Evolutionary conservation across 106 monocot genomes (phyloP), one percentile per base, ranked within the genome.

Genomic region (Dioscorea dumetorum): DNA sequence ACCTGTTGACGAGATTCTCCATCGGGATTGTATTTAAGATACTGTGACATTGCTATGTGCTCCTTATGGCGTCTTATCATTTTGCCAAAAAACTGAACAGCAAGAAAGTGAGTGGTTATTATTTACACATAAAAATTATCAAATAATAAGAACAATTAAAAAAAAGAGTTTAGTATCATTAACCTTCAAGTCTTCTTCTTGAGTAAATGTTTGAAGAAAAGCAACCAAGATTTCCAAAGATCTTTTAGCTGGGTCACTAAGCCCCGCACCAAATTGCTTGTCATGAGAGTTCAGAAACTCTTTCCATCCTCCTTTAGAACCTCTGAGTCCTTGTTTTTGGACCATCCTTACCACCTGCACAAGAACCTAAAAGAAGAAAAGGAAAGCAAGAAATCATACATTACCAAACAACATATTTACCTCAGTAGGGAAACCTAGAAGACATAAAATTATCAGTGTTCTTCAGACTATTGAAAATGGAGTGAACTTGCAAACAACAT

Each of bases 241-340:
- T 61, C 86, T 83, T 70, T 35, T 90, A 5, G 70, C 62, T 14
- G 91, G 91, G 67, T 91, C 84, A 60, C 87, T 77, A 13, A 84
- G 48, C 16, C 63, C 22, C 54, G 54, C 63, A 35, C 91, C 91
- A 34, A 87, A 73, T 34, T 77, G 71, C 53, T 57, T 76, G 65
- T 84, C 84, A 35, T 74, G 34, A 13, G 22, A 17, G 4, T 60
- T 58, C 54, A 91, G 33, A 72, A 81, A 91, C n/a, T 84, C 84
- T 49, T 91, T 87, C 84, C 91, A 91, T 13, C 79, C 79, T 28
- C 91, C 91, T 53, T 72, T 72, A 2, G 52, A 28, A 18, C 91
- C 84, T 57, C 72, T 75, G 49, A 87, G 16, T 7, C 76, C 74
- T 10, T 59, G 48, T 41, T 87, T 91, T 67, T 91, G 91, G 20